Evolutionary conservation across 768 basidiomycete genomes (phyloP), one percentile per base, ranked within the genome.

Genomic region (Botryobasidium botryosum): DNA sequence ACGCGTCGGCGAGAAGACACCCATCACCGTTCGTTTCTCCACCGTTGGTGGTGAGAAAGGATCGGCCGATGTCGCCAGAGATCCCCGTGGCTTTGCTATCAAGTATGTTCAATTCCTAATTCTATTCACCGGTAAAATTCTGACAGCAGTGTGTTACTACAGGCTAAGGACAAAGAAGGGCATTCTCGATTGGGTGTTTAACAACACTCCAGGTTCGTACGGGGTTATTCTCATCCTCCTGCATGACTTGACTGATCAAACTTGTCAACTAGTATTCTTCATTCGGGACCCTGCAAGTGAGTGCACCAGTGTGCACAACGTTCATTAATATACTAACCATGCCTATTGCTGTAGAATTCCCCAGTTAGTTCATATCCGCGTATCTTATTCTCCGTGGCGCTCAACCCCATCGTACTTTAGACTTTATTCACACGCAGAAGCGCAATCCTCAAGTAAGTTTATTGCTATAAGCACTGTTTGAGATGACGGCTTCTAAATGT

Each of bases 11-110:
- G 68, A 78, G 36, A 71, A 68, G 0, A 92, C 84, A 0, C 77
- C 86, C 1, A 69, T 74, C 4, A 90, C 88, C 55, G 67, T 81
- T 23, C 75, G 90, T 28, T 90, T 91, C 66, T 79, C 76, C 46
- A 91, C 87, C 0, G 88, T 91, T 0, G 74, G 77, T 50, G 85
- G 86, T 1, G 70, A 77, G 1, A 67, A 72, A 44, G 88, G 85
- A n/a, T 80, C 77, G 49, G 80, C 87, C 2, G 85, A 86, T 50
- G 79, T 77, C 21, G 79, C 82, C 33, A 74, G 85, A 32, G 86
- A 91, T 54, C 83, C 86, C 20, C 73, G 86, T 49, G 87, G 87
- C 1, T 91, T 91, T 55, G 86, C 88, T 0, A 63, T n/a, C n/a
- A n/a, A n/a, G n/a, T n/a, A n/a, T n/a, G n/a, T n/a, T n/a, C n/a